Percentiles rank a stretch among this genome's conserved stretches.
Conservation (phyloP, 1,139 yeast species). For the Sugiyamaella grinbergsii region DNA sequence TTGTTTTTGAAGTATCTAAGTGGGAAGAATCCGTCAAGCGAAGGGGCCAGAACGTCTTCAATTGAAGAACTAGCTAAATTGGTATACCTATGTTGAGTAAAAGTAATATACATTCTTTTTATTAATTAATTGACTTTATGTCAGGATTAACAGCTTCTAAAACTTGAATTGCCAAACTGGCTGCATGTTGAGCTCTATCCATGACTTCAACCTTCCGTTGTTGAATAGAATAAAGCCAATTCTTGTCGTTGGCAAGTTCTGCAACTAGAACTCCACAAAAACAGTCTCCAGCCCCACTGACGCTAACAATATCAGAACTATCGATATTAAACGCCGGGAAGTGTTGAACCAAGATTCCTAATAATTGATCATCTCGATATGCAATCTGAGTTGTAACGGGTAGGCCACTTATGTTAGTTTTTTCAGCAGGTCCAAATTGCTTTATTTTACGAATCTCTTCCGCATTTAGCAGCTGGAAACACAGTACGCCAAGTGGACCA, state of each 20-base stretch:
- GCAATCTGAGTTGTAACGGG: constrained; percentile 11
- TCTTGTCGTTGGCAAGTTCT: constrained; percentile 38
- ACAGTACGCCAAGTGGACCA: constrained; percentile 65
- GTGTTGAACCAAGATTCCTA: constrained; percentile 66
- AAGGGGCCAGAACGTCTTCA: constrained; percentile 38
- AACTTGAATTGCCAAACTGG: constrained; percentile 51
- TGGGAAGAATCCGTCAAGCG: constrained; percentile 61
- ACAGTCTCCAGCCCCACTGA: constrained; percentile 73
- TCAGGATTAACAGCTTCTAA: constrained; percentile 38
- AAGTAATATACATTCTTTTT: not conserved
- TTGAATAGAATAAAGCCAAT: constrained; percentile 40
- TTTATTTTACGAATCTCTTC: constrained; percentile 22
- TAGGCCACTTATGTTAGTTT: constrained; percentile 9
- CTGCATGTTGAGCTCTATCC: constrained; percentile 55
- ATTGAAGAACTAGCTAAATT: constrained; percentile 13
- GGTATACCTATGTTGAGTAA: constrained; percentile 1
- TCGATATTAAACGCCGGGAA: constrained; percentile 45
- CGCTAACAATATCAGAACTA: constrained; percentile 48
- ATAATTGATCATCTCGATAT: constrained; percentile 25
- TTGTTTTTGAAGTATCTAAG: constrained; percentile 63
- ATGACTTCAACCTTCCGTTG: constrained; percentile 38
- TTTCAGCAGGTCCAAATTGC: constrained; percentile 7
- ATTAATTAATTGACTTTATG: constrained; percentile 21
- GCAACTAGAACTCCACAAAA: constrained; percentile 55
- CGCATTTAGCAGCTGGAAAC: constrained; percentile 47